Evolutionary conservation across 2,329 filamentous ascomycete genomes (phyloP), one percentile per base, ranked within the genome.

Genomic region (Stachybotrys echinatus): DNA sequence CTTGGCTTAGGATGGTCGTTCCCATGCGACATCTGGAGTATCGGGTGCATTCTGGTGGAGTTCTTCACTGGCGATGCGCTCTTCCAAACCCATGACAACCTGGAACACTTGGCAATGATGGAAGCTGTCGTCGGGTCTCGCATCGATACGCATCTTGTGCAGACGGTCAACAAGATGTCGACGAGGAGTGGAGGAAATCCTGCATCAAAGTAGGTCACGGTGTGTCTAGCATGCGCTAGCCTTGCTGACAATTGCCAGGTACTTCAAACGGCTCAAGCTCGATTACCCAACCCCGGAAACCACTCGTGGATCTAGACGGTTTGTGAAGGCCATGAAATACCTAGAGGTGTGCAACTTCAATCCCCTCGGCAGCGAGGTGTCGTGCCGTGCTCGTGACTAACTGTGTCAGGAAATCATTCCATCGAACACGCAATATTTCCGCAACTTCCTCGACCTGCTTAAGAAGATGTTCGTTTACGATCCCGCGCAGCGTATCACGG

Each of bases 61-160:
- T 87, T 88, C 63, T 88, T 83, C 54, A 88, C 84, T 0, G 84
- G 84, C 5, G 84, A 87, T 59, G 84, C 84, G 18, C 68, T 88
- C 2, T 88, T 88, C 64, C 84, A 88, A 62, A 88, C 84, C 1
- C 84, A 88, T 57, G 84, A 88, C 56, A 88, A 88, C 53, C 72
- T 87, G 21, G 84, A 88, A 64, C 84, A 88, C 61, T 68, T 88
- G 47, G 84, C 84, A n/a, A 88, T 88, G 84, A 88, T 88, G 84
- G 84, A 87, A 60, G 81, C 79, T 31, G 84, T 87, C 7, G 81
- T 83, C 48, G 81, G 80, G 47, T 67, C 69, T 20, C 73, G 77
- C 46, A 80, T 87, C 47, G 83, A 87, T 53, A 67, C 68, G 0
- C 72, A 79, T 53, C 74, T 88, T 6, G 77, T 87, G 5, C 67